These are phyloP conservation scores for Gossypium longicalyx DNA, from an alignment of 345 rosid genomes.

Conservation along the genomic window DNA sequence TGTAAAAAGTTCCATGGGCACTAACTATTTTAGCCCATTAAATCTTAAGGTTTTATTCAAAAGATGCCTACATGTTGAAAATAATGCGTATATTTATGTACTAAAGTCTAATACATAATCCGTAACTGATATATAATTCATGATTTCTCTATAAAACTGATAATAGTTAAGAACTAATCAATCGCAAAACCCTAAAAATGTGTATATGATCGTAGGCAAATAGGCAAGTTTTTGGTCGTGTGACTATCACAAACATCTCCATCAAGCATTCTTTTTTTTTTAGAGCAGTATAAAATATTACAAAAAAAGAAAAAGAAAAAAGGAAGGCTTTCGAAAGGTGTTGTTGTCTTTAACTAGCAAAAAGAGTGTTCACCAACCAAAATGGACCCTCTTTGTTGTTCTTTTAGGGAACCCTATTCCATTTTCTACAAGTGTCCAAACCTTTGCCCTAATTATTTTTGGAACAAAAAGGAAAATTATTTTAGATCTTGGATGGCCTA, in stretches of 20 bases:
- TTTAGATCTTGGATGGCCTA: neutral
- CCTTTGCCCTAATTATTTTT: constrained; percentile 6
- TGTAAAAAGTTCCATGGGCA: too few relatives aligned
- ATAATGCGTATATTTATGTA: neutral
- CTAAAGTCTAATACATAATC: too few relatives aligned
- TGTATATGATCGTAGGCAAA: constrained; percentile 8
- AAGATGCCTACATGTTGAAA: too few relatives aligned
- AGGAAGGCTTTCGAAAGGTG: neutral
- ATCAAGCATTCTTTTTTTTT: constrained; percentile 28
- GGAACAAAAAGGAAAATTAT: neutral
- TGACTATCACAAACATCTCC: constrained; percentile 27
- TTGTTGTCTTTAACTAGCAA: constrained; percentile 1
- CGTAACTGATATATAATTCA: neutral
- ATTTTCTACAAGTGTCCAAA: constrained; percentile 6
- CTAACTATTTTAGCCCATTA: too few relatives aligned
- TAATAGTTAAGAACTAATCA: neutral
- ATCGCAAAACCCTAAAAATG: constrained; percentile 18
- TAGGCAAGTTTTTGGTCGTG: constrained; percentile 30
- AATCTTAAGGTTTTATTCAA: too few relatives aligned
- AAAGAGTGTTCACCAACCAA: constrained; percentile 17
- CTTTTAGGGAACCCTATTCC: constrained; percentile 33
- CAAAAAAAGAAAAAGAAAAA: neutral
- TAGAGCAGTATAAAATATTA: neutral
- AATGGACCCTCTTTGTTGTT: constrained; percentile 28
- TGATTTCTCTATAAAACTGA: neutral